Evolutionary conservation across 768 basidiomycete species (phyloP).

Genomic region (Fomitopsis serialis): DNA sequence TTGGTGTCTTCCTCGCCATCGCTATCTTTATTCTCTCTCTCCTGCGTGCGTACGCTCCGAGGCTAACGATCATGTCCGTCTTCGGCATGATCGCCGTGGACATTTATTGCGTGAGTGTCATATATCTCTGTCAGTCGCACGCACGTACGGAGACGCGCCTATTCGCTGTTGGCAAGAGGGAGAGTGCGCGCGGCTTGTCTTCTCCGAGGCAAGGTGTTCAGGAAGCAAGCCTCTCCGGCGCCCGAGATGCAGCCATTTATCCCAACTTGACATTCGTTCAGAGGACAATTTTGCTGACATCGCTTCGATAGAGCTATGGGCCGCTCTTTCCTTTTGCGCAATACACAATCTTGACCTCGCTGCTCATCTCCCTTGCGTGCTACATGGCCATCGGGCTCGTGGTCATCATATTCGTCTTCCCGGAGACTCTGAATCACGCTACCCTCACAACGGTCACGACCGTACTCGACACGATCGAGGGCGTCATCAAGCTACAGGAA

Average conservation of each 20-base stretch:
- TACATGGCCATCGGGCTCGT: slow-evolving; percentile 47
- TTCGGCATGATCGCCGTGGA: slow-evolving; percentile 46
- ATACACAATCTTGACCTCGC: slow-evolving; percentile 37
- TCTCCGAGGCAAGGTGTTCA: too few relatives aligned
- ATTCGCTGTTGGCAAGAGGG: too few relatives aligned
- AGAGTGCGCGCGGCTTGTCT: too few relatives aligned
- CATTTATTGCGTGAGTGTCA: slow-evolving; percentile 32
- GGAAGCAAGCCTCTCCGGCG: background rate
- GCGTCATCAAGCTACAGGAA: slow-evolving; percentile 29
- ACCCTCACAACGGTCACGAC: slow-evolving; percentile 25
- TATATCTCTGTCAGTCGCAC: too few relatives aligned
- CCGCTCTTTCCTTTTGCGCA: slow-evolving; percentile 43
- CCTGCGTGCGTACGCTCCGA: slow-evolving; percentile 41
- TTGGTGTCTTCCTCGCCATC: slow-evolving; percentile 44
- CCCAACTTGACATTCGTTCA: background rate
- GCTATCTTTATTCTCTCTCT: slow-evolving; percentile 40
- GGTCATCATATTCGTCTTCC: slow-evolving; percentile 43
- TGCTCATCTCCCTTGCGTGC: slow-evolving; percentile 39
- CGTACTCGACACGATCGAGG: slow-evolving; percentile 25
- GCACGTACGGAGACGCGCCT: too few relatives aligned
- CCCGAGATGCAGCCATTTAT: background rate
- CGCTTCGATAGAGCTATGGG: slow-evolving; percentile 31
- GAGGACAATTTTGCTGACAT: background rate
- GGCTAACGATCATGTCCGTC: slow-evolving; percentile 38
- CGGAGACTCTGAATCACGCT: slow-evolving; percentile 43